Base-by-base conservation (phyloP, 106 monocot species). In the Posidonia australis region DNA sequence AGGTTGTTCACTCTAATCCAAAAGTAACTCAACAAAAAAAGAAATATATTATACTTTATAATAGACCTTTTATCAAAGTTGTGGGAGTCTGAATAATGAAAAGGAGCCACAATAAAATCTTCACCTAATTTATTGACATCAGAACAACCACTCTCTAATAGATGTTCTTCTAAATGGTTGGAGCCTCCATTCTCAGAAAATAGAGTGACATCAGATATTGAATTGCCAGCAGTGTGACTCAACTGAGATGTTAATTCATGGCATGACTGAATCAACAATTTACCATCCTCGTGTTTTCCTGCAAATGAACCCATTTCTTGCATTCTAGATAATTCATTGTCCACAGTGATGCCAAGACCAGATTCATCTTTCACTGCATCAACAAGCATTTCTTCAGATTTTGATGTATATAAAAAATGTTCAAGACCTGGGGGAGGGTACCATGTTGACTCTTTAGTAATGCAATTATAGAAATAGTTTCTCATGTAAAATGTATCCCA, bases 401-500 rank as follows among this genome's bases (percentile, higher is more conserved):
- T 67, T 46, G 47, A 62, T 66, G 64, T 29, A 29, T 59, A 32
- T 29, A 44, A 54, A 27, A 72, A 72, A 52, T 77, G 17, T 58
- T 84, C 83, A 76, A 90, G 63, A 22, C 80, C 82, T 63, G 54
- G 30, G 57, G 96, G 96, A 73, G 72, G 84, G 36, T 71, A 62
- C 96, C 96, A 98, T 48, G 90, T 87, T 53, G 96, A 87, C 46
- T 98, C 87, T 45, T 76, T 46, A 62, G 96, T 81, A 17, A 68
- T 51, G 27, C 66, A 18, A 72, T 91, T 90, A 55, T 81, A 90
- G 55, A 78, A 98, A 72, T 87, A 98, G 73, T 87, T 76, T 68
- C 76, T 82, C 67, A 55, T 65, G 52, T 98, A 98, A 64, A 79
- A 98, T 66, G 79, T 23, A 90, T 98, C 96, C 90, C 87, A 98